A percentile compares a stretch with the other conserved stretches of the same genome.
These are phyloP conservation scores for Cucurbitaria berberidis DNA, from an alignment of 2,329 filamentous ascomycete genomes.

Conservation along the genomic window DNA sequence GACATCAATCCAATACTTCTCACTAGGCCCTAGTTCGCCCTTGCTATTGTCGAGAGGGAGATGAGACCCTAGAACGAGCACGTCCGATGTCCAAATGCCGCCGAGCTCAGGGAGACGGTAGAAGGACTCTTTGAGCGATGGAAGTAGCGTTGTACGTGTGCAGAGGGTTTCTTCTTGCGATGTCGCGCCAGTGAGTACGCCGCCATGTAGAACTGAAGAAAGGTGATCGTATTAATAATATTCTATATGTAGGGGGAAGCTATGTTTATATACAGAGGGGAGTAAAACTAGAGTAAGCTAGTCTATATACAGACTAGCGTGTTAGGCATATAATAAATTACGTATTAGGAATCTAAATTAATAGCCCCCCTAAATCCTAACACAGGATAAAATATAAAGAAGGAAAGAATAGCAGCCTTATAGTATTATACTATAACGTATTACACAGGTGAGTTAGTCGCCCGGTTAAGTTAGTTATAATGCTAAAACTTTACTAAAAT, in stretches of 20 bases:
- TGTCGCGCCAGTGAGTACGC: slow-evolving; percentile 64
- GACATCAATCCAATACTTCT: slow-evolving; percentile 65
- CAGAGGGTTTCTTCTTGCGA: slow-evolving; percentile 69
- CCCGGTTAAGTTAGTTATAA: too few relatives aligned
- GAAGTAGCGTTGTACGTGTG: slow-evolving; percentile 64
- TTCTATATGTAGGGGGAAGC: too few relatives aligned
- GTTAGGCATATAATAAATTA: neutral
- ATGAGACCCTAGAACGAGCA: slow-evolving; percentile 62
- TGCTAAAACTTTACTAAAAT: too few relatives aligned
- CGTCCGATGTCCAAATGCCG: slow-evolving; percentile 63
- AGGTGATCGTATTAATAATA: too few relatives aligned
- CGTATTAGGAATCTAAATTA: neutral
- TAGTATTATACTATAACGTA: neutral
- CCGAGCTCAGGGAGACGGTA: slow-evolving; percentile 67
- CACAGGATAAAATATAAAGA: neutral
- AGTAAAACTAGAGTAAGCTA: too few relatives aligned
- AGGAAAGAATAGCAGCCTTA: neutral
- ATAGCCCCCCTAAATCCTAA: neutral
- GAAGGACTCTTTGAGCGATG: slow-evolving; percentile 63
- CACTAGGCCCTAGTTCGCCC: slow-evolving; percentile 52
- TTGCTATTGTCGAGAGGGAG: slow-evolving; percentile 37
- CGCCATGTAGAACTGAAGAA: slow-evolving; percentile 43
- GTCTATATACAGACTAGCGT: neutral
- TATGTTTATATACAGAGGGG: slow-evolving; percentile 5
- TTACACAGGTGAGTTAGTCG: too few relatives aligned